Conservation (phyloP, 1,139 yeast species). For the Kodamaea derodonti region DNA sequence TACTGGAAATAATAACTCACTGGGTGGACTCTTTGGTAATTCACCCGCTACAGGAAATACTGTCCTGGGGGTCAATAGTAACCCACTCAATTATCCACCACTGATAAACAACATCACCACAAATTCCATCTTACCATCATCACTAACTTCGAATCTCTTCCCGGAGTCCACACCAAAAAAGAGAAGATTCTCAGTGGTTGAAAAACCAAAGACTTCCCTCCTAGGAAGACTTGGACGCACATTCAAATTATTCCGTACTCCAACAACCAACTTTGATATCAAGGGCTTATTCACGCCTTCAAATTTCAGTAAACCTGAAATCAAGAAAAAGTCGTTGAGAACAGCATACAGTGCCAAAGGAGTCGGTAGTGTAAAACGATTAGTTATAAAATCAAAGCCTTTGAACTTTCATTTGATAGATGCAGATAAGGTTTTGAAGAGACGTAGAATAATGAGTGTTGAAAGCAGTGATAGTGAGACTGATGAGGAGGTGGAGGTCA, state of each 20-base stretch:
- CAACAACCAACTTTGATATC: conserved; percentile 13
- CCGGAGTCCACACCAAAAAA: conserved; percentile 16
- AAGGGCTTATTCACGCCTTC: conserved; percentile 25
- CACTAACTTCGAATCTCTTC: conserved; percentile 33
- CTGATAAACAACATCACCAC: conserved; percentile 17
- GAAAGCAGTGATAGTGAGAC: conserved; percentile 18
- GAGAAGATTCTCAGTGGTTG: conserved; percentile 17
- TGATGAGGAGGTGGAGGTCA: conserved; percentile 15
- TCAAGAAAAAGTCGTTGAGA: conserved; percentile 10
- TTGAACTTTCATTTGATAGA: conserved; percentile 41
- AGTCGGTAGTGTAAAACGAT: conserved; percentile 27
- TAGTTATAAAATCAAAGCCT: conserved; percentile 42
- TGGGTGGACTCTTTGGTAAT: not conserved
- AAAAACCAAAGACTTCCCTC: conserved; percentile 22
- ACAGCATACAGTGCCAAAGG: conserved; percentile 9
- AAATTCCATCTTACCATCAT: conserved; percentile 28
- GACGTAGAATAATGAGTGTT: conserved; percentile 25
- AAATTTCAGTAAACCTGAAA: conserved; percentile 14
- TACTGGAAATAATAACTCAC: not conserved
- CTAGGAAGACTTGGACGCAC: conserved; percentile 36
- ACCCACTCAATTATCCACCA: conserved; percentile 27
- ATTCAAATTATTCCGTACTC: conserved; percentile 30
- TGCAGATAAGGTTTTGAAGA: conserved; percentile 41
- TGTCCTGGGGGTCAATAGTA: conserved; percentile 6
- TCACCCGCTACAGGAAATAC: not conserved